Base-by-base conservation (phyloP, 129 eudicot species). In the Tagetes patula region DNA sequence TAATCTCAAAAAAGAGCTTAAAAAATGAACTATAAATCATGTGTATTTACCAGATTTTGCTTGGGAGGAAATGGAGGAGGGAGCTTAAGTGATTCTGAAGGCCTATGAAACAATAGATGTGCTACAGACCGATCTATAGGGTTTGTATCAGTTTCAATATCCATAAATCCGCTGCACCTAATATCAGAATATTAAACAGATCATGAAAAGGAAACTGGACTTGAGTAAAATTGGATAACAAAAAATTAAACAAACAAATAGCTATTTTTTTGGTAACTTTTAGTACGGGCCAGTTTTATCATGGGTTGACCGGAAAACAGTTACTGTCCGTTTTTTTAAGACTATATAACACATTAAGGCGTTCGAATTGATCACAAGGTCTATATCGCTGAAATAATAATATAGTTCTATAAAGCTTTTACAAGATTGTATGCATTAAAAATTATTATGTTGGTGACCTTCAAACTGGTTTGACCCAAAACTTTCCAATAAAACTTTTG, bases 61-160 rank as follows among this genome's bases (percentile, higher is more conserved):
- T 78, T 82, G 20, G 65, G 66, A 54, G 83, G 60, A 43, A 70
- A 54, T 33, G 79, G 74, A 76, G 81, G 37, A 46, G 84, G 82
- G 69, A 63, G 14, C 8, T 67, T 80, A 39, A 78, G 73, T 14
- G 88, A 68, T 79, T 90, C 96, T 55, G 91, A 78, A 42, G 98
- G 96, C 76, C 96, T 86, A 41, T 94, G 93, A 72, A 94, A 94
- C 76, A 94, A 56, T 45, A 94, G 77, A 83, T 94, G 98, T 37
- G 98, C 98, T 59, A 94, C 74, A 20, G 97, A 90, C 12, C 98
- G 96, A 76, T 94, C 98, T 64, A 94, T 85, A 48, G 98, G 97
- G 72, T 94, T 94, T 14, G 98, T 94, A 69, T 87, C 86, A 2
- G 96, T 85, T 79, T 94, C 98, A 71, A 94, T 83, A 77, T 94